Base-by-base conservation (phyloP, 208 protist genomes). In the Wallacemonas sp. region DNA sequence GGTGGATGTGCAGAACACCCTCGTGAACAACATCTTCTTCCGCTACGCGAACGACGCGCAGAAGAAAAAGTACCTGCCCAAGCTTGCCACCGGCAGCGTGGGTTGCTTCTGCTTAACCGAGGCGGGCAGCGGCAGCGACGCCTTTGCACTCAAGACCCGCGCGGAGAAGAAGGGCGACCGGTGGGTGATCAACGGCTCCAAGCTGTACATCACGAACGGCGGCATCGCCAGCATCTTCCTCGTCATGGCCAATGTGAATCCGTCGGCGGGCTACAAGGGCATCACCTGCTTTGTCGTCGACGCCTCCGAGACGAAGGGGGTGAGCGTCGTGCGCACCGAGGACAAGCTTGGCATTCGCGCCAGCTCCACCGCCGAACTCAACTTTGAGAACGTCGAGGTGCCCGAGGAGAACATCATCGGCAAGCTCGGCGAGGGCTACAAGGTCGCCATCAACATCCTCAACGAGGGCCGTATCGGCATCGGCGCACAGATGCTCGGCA, bases 211-310 rank as follows among this genome's bases (percentile, higher is more conserved):
- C 64, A 98, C 96, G 9, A 98, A 98, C 73, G 74, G 91, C 29
- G 77, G 79, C 39, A 87, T 94, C 60, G 95, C 96, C 6, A 88
- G 81, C 49, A 75, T 98, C 12, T 98, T 96, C 70, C 76, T 98
- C 19, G 94, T 98, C 12, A 93, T 98, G 82, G 96, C 95, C 30
- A 98, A 83, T 38, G 81, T 93, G n/a, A 90, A 98, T 66, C 68
- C 76, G 1, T 81, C 76, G 8, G 78, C 85, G 56, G 90, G 90
- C 19, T 94, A 97, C 76, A 97, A 95, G 48, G 89, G 88, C 30
- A 99, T 99, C 83, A 99, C 97, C 2, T 92, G 93, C 58, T 99
- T 99, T 65, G 71, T 99, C 1, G 92, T 99, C n/a, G 90, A 98
- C 67, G 62, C 68, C 0, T 60, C 76, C 3, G 81, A 92, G 70